These are phyloP conservation scores for Chalara sp. DNA, from an alignment of 2,329 filamentous ascomycete genomes.

Conservation along the genomic window DNA sequence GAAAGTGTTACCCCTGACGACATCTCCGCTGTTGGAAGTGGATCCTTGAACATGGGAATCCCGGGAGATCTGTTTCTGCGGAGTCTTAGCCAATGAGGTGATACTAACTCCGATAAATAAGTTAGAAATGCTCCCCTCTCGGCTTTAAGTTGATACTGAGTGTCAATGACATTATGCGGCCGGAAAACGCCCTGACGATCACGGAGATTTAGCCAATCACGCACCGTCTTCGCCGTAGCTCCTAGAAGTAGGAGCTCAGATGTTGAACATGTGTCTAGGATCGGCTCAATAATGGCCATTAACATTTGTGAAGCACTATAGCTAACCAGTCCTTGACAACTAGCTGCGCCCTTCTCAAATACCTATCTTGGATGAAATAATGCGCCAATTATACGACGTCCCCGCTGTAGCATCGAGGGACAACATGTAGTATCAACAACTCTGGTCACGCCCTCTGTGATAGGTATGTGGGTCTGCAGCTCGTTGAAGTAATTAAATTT, in stretches of 20 bases:
- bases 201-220: background rate
- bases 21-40: background rate
- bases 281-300: background rate
- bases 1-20: background rate
- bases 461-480: background rate
- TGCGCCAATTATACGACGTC: background rate
- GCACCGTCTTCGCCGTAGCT: background rate
- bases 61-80: background rate
- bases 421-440: background rate
- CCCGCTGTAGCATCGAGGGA: background rate
- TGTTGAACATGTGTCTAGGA: background rate
- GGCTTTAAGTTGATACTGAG: background rate
- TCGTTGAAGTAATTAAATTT: background rate
- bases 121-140: background rate
- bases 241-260: background rate
- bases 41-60: background rate
- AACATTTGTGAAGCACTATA: background rate
- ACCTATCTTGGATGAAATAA: background rate
- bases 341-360: background rate
- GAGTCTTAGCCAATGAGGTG: background rate
- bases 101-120: background rate
- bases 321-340: background rate
- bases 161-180: background rate
- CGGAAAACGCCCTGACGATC: background rate
- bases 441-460: background rate